Evolutionary conservation across 306 rosid species (phyloP).

Genomic region (Fragaria iinumae): DNA sequence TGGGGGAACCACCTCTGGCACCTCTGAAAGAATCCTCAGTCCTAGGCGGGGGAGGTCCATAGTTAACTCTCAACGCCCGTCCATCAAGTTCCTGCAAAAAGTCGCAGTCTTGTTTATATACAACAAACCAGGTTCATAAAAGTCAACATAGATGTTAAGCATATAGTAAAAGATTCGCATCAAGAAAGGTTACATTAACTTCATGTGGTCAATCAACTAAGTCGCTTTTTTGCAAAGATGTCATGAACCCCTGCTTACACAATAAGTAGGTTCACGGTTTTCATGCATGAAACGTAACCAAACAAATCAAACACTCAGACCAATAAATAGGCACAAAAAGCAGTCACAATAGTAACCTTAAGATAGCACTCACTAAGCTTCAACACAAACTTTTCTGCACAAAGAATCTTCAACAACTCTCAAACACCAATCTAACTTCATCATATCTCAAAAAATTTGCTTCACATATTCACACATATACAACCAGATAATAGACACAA

Average conservation of each 20-base stretch:
- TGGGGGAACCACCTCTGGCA: slow-evolving; percentile 35
- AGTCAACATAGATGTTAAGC: background rate
- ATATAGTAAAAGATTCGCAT: background rate
- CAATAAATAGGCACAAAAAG: background rate
- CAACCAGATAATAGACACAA: background rate
- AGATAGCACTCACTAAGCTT: background rate
- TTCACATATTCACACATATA: background rate
- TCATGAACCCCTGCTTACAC: background rate
- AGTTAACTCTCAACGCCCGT: slow-evolving; percentile 73
- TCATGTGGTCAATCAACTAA: background rate
- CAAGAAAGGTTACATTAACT: background rate
- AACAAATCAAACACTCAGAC: background rate
- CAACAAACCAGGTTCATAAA: background rate
- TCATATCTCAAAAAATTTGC: too few species aligned
- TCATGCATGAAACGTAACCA: background rate
- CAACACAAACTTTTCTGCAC: background rate
- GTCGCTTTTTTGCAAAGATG: background rate
- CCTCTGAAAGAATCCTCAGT: slow-evolving; percentile 45
- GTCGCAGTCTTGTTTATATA: slow-evolving; percentile 8
- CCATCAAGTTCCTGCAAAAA: slow-evolving; percentile 71
- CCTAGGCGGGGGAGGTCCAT: slow-evolving; percentile 79
- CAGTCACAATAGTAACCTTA: background rate
- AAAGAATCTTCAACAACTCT: background rate
- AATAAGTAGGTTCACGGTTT: background rate
- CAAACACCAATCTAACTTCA: background rate